Base-by-base conservation (phyloP, 805 yeast species). In the Saccharomycodes ludwigii region DNA sequence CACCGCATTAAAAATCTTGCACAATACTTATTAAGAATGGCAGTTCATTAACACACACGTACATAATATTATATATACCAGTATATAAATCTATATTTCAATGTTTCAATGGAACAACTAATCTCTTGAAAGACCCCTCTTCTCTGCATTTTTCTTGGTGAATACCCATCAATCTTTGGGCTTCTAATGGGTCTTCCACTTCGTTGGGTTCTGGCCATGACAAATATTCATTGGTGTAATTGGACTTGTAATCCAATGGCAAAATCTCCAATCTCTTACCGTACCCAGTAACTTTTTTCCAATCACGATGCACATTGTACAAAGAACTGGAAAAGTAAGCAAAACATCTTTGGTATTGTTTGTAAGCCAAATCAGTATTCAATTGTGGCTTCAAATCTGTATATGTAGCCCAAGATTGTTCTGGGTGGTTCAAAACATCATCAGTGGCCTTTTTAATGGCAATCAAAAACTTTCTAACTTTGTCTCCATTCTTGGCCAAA, bases 271-370 rank as follows among this genome's bases (percentile, higher is more conserved):
- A 57, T 47, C 75, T 59, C 50, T 69, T 67, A 36, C 74, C 73
- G 44, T 68, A 68, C 31, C 61, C 62, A 29, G 68, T 68, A 37
- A 68, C 75, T 54, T 68, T 68, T 31, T 50, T 58, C 75, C 75
- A 68, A 50, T 68, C 75, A 40, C 75, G 61, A 44, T 65, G 66
- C 27, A 68, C 74, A 39, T 68, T 68, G 54, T 57, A 65, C 40
- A 66, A 56, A 12, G 71, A 63, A 13, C 54, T 66, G 12, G 73
- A 66, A 48, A 69, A 61, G 55, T 68, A 69, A 19, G 75, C 74
- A 48, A 57, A 69, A 37, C 71, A 66, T 52, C 75, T 61, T 44
- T 65, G 65, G 47, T 61, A 69, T 51, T 59, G 64, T 48, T 65
- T 67, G 36, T 43, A 48, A 46, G 59, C 58, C 47, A 66, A 54